Evolutionary conservation across 2,329 filamentous ascomycete genomes (phyloP).

Genomic region (Lomentospora prolificans): DNA sequence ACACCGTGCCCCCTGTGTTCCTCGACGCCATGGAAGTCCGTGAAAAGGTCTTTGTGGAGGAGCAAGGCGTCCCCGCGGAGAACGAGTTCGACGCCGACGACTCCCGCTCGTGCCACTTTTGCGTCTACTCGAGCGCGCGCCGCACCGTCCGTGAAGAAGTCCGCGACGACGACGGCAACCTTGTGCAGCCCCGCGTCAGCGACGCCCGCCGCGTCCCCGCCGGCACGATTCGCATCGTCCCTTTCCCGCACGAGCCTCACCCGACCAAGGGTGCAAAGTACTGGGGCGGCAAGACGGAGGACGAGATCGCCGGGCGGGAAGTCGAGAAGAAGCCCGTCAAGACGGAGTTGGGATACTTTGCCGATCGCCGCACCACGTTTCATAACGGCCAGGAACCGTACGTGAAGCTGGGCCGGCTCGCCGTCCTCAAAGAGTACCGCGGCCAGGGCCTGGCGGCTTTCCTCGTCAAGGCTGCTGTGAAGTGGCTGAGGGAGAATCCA

Average conservation of each 20-base stretch:
- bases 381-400: conserved; percentile 63
- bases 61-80: conserved; percentile 49
- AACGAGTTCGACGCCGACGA: conserved; percentile 79
- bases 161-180: conserved; percentile 30
- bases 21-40: conserved; percentile 55
- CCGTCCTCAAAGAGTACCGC: conserved; percentile 57
- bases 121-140: conserved; percentile 63
- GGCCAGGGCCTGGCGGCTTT: conserved; percentile 53
- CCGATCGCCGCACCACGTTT: conserved; percentile 37
- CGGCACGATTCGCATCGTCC: conserved; percentile 70
- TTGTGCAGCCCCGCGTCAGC: conserved; percentile 32
- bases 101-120: conserved; percentile 71
- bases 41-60: conserved; percentile 48
- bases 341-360: conserved; percentile 14
- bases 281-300: conserved; percentile 30
- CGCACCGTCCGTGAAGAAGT: conserved; percentile 31
- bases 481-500: conserved; percentile 57
- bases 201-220: conserved; percentile 42
- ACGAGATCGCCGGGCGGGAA: conserved; percentile 15
- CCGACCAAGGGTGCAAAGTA: conserved; percentile 41
- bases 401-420: conserved; percentile 71
- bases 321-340: conserved; percentile 14
- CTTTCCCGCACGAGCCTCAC: conserved; percentile 65
- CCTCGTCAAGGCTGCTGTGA: conserved; percentile 56
- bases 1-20: conserved; percentile 43